phyloP scores from a whole-genome alignment of 352 stramenopile genomes.

The Pythium aristosporum region DNA sequence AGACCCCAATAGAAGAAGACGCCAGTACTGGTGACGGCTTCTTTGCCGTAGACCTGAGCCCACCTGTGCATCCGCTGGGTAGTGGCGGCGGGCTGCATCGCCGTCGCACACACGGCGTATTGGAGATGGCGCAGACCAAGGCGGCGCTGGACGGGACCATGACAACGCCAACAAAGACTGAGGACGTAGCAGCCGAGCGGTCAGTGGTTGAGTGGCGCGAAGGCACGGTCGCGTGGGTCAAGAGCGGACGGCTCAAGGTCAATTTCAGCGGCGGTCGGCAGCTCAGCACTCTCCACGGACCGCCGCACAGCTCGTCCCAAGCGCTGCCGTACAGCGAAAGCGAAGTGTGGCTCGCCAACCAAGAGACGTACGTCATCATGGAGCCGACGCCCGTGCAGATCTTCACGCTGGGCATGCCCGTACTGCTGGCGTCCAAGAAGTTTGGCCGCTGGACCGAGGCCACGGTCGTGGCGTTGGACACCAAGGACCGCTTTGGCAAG shows the following conservation, averaged over 20 bases:
- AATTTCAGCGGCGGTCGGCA: constrained; percentile 49
- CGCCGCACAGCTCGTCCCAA: not conserved
- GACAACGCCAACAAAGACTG: not conserved
- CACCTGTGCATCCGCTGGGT: constrained; percentile 1
- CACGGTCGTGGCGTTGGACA: constrained; percentile 39
- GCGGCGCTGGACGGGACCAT: not conserved
- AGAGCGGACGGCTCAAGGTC: constrained; percentile 55
- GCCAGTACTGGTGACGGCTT: constrained; percentile 11
- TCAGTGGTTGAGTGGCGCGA: constrained; percentile 47
- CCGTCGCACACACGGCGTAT: constrained; percentile 19
- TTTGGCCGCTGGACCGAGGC: constrained; percentile 54
- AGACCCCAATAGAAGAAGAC: not conserved
- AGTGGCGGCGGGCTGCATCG: constrained; percentile 11
- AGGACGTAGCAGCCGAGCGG: not conserved
- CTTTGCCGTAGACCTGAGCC: constrained; percentile 36
- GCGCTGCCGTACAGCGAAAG: constrained; percentile 17
- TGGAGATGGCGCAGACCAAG: constrained; percentile 14
- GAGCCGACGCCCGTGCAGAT: constrained; percentile 47
- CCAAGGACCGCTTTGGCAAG: constrained; percentile 41
- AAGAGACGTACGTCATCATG: constrained; percentile 46
- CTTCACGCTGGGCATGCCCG: constrained; percentile 47
- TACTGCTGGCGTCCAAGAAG: constrained; percentile 49
- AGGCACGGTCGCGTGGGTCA: constrained; percentile 58
- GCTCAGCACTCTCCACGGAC: constrained; percentile 25
- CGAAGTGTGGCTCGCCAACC: constrained; percentile 46